phyloP scores from a whole-genome alignment of 2,329 filamentous ascomycete species.

The Claviceps sorghi region DNA sequence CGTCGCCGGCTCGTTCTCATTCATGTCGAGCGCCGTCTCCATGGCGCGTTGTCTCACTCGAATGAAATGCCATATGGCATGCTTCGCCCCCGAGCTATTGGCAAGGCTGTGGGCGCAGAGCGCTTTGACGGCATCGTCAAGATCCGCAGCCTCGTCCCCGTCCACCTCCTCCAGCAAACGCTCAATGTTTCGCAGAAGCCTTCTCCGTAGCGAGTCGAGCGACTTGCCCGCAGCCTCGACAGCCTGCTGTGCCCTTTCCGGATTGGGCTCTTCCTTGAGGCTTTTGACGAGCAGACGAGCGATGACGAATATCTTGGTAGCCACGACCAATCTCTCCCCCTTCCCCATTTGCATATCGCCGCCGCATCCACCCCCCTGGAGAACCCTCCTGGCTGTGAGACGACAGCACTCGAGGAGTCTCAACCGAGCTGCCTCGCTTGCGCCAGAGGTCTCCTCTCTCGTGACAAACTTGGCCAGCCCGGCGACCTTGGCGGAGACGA shows the following conservation, averaged over 20 bases:
- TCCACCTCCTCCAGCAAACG: constrained; percentile 51
- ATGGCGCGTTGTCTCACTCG: constrained; percentile 58
- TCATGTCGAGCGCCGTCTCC: constrained; percentile 41
- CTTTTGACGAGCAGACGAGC: constrained; percentile 62
- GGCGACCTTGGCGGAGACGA: constrained; percentile 50
- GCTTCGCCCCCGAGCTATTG: constrained; percentile 64
- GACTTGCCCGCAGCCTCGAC: constrained; percentile 51
- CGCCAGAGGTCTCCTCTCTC: constrained; percentile 14
- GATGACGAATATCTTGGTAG: constrained; percentile 61
- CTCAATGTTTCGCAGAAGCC: constrained; percentile 53
- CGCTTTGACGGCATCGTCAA: constrained; percentile 50
- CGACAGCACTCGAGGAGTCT: constrained; percentile 38
- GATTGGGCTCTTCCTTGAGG: constrained; percentile 37
- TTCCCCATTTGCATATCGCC: constrained; percentile 17
- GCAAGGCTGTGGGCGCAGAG: constrained; percentile 71
- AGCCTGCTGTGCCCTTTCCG: constrained; percentile 19
- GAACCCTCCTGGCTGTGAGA: constrained; percentile 32
- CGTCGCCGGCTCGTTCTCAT: constrained; percentile 26
- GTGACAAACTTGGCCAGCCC: constrained; percentile 36
- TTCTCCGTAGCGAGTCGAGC: constrained; percentile 45
- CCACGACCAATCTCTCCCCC: constrained; percentile 39
- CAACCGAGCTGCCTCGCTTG: constrained; percentile 26
- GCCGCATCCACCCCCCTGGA: constrained; percentile 24
- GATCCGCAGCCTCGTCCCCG: constrained; percentile 34
- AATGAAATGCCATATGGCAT: constrained; percentile 67